These are phyloP conservation scores for Parafenestella ontariensis DNA, from an alignment of 2,329 filamentous ascomycete genomes.

Conservation along the genomic window DNA sequence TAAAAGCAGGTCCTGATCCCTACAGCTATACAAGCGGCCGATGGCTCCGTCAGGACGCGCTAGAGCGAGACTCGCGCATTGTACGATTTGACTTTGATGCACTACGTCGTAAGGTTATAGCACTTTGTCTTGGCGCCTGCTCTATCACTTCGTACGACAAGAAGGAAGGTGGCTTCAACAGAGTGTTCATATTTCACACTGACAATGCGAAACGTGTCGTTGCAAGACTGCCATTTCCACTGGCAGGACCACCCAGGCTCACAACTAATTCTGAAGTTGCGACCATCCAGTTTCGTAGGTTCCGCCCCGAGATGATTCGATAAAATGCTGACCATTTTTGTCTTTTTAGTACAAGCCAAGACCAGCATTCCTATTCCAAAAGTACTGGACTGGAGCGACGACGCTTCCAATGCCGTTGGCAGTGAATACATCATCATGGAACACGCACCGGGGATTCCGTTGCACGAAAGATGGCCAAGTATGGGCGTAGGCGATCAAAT, in stretches of 20 bases:
- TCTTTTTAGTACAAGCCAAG: conserved; percentile 43
- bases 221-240: conserved; percentile 51
- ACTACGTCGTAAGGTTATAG: conserved; percentile 47
- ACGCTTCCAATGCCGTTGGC: conserved; percentile 42
- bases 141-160: conserved; percentile 49
- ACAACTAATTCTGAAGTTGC: conserved; percentile 55
- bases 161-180: conserved; percentile 55
- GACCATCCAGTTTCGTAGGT: conserved; percentile 53
- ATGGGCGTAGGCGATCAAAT: conserved; percentile 47
- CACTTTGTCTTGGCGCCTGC: conserved; percentile 46
- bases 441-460: conserved; percentile 41
- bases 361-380: conserved; percentile 53
- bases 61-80: conserved; percentile 45
- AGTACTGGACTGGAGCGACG: conserved; percentile 53
- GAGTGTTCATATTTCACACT: conserved; percentile 53
- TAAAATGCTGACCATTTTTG: conserved; percentile 14
- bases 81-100: conserved; percentile 52
- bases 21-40: conserved; percentile 35
- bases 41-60: conserved; percentile 49
- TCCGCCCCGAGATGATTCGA: conserved; percentile 10
- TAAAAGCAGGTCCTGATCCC: conserved; percentile 18
- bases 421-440: conserved; percentile 52
- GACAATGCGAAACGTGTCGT: conserved; percentile 49
- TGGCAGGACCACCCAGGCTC: conserved; percentile 48
- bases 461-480: conserved; percentile 43